Percentiles rank a stretch among this genome's conserved stretches.
These are phyloP conservation scores for Sporisorium sorghi DNA, from an alignment of 1,284 basidiomycete species.

Conservation along the genomic window DNA sequence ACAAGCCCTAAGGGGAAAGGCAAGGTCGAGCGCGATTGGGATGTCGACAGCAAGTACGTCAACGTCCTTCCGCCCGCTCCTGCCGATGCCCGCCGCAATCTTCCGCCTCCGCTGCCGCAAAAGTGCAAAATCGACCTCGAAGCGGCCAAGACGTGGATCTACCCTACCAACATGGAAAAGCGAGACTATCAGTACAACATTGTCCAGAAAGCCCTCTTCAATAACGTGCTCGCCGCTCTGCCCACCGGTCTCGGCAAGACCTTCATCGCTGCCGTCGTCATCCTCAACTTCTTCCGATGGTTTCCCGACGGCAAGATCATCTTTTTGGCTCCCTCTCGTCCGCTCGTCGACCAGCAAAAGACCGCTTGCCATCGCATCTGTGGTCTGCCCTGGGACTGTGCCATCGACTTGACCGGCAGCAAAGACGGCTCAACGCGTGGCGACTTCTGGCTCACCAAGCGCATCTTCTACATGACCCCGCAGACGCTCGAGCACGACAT, in stretches of 20 bases:
- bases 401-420: constrained; percentile 85
- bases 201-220: constrained; percentile 84
- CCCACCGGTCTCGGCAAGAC: constrained; percentile 98
- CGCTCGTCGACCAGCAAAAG: constrained; percentile 86
- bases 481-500: constrained; percentile 95
- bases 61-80: constrained; percentile 20
- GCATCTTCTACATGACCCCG: constrained; percentile 97
- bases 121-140: constrained; percentile 76
- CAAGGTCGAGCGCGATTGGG: constrained; percentile 30
- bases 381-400: constrained; percentile 89
- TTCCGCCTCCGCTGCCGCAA: constrained; percentile 39
- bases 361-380: constrained; percentile 93
- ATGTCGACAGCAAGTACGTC: constrained; percentile 22
- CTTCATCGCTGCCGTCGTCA: constrained; percentile 95
- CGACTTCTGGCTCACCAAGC: constrained; percentile 79
- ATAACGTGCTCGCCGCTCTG: constrained; percentile 93
- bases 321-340: constrained; percentile 95
- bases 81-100: constrained; percentile 10
- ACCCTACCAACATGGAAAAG: constrained; percentile 86
- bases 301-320: constrained; percentile 73
- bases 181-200: constrained; percentile 97
- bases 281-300: constrained; percentile 73
- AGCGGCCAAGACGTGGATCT: constrained; percentile 89
- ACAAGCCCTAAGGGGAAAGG: constrained; percentile 8
- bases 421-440: constrained; percentile 50